Evolutionary conservation across 805 yeast genomes (phyloP).

Genomic region (Ogataea allantospora): DNA sequence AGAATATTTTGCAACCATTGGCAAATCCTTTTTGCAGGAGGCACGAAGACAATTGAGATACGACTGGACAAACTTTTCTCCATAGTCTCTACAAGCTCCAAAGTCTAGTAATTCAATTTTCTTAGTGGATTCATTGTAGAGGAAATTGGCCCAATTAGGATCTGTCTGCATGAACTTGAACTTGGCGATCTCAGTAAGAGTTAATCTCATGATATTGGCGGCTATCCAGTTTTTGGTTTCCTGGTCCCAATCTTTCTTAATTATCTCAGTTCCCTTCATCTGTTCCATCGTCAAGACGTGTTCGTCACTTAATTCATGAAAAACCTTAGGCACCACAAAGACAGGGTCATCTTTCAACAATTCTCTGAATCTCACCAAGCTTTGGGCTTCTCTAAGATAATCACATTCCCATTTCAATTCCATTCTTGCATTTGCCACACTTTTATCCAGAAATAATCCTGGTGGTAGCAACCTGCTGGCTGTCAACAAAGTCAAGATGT

Average conservation of each 20-base stretch:
- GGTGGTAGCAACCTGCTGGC: constrained; percentile 87
- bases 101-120: constrained; percentile 88
- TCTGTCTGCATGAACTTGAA: constrained; percentile 96
- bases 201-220: constrained; percentile 79
- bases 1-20: constrained; percentile 62
- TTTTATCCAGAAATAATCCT: constrained; percentile 87
- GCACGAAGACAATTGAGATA: constrained; percentile 74
- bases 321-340: constrained; percentile 80
- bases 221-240: constrained; percentile 78
- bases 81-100: constrained; percentile 88
- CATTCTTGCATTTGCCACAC: constrained; percentile 87
- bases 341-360: constrained; percentile 59
- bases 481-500: constrained; percentile 73
- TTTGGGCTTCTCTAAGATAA: constrained; percentile 83
- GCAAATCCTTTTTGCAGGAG: constrained; percentile 68
- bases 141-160: constrained; percentile 98
- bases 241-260: constrained; percentile 73
- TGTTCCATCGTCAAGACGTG: constrained; percentile 87
- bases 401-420: constrained; percentile 99
- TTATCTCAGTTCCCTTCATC: constrained; percentile 80
- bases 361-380: constrained; percentile 64
- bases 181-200: constrained; percentile 78
- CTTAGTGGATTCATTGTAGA: constrained; percentile 68
- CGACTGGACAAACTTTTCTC: constrained; percentile 60
- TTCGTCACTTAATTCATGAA: constrained; percentile 71